Evolutionary conservation across 164 flowering plant species (phyloP).

Genomic region (Sedum album): DNA sequence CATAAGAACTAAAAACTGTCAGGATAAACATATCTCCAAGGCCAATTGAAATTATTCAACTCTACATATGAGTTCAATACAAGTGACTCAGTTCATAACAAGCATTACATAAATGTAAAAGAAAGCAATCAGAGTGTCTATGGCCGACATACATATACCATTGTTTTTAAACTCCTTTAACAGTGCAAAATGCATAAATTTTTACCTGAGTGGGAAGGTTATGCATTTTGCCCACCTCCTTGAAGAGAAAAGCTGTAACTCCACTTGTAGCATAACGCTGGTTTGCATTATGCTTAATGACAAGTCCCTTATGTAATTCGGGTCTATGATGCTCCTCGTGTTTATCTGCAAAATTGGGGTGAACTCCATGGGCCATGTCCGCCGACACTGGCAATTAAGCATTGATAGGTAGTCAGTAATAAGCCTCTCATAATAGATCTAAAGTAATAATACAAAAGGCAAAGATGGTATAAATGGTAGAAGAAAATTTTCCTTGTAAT

Average conservation of each 20-base stretch:
- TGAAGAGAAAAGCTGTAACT: slow-evolving; percentile 81
- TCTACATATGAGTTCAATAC: too few relatives aligned
- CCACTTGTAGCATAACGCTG: slow-evolving; percentile 95
- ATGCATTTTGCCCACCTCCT: slow-evolving; percentile 65
- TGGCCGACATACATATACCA: too few relatives aligned
- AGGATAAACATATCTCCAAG: background rate
- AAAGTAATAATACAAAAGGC: too few relatives aligned
- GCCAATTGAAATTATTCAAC: background rate
- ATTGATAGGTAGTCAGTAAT: background rate
- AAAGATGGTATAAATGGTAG: too few relatives aligned
- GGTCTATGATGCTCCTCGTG: slow-evolving; percentile 94
- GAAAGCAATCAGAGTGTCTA: background rate
- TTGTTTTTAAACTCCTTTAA: background rate
- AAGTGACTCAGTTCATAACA: background rate
- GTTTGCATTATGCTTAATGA: slow-evolving; percentile 90
- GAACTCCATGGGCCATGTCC: slow-evolving; percentile 97
- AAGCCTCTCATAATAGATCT: background rate
- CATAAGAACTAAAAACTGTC: slow-evolving; percentile 4
- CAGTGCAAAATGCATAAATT: background rate
- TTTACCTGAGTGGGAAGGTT: slow-evolving; percentile 84
- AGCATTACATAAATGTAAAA: background rate
- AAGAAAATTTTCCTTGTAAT: background rate
- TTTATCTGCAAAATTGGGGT: slow-evolving; percentile 83
- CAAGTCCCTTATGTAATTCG: slow-evolving; percentile 77
- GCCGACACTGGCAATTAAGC: slow-evolving; percentile 56